Conservation (phyloP, 768 basidiomycete species). For the Lentinula detonsa region DNA sequence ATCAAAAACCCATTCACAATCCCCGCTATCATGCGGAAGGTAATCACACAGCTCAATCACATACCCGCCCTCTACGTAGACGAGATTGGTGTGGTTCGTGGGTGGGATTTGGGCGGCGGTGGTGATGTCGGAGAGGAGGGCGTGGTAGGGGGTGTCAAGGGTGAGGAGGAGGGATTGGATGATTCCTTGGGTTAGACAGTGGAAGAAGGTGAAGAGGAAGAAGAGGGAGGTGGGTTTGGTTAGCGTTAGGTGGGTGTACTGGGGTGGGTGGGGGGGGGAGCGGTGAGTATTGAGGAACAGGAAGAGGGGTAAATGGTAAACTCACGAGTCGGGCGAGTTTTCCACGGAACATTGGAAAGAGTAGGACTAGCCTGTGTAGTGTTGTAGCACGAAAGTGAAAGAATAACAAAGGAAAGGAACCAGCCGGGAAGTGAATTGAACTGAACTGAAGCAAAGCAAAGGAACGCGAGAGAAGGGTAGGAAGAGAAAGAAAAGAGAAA, state of each 20-base stretch:
- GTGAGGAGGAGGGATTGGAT: conserved; percentile 43
- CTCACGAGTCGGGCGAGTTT: no score
- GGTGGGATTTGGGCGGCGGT: conserved; percentile 26
- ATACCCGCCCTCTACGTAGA: conserved; percentile 19
- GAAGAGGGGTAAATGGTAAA: no score
- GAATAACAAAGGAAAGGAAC: no score
- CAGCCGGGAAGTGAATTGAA: no score
- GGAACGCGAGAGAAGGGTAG: no score
- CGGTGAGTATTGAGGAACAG: no score
- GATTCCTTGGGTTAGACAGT: conserved; percentile 47
- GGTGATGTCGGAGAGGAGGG: conserved; percentile 31
- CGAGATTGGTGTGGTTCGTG: conserved; percentile 29
- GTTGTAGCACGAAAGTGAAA: no score
- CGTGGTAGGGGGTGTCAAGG: conserved; percentile 34
- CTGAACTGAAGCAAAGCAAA: no score
- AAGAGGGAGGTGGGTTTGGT: conserved; percentile 31
- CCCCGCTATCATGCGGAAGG: conserved; percentile 28
- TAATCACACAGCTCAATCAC: conserved; percentile 38
- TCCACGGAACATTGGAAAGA: no score
- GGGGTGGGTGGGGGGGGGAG: no score
- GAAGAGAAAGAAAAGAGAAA: no score
- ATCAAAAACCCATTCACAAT: conserved; percentile 29
- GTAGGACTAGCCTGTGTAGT: no score
- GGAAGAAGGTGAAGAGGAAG: conserved; percentile 43
- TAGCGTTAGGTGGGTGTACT: conserved; percentile 16